These are phyloP conservation scores for Tolypocladium paradoxum DNA, from an alignment of 2,329 filamentous ascomycete genomes.

Conservation along the genomic window DNA sequence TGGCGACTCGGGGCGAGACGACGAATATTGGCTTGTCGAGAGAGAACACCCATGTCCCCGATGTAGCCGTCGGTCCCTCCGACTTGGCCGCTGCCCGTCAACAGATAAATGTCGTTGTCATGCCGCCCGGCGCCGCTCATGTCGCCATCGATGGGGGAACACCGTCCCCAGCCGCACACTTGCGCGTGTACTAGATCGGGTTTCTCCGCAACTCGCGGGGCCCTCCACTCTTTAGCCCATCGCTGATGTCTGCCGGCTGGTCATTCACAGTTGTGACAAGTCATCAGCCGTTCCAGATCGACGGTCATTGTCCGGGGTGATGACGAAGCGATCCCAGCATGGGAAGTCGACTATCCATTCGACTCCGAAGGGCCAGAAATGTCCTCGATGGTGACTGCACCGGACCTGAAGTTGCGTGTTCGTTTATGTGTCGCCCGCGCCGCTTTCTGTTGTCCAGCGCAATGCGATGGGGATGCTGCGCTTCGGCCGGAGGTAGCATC, in stretches of 20 bases:
- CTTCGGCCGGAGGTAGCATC: background rate
- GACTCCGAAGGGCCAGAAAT: background rate
- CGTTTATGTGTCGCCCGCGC: background rate
- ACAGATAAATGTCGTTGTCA: background rate
- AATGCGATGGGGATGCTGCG: background rate
- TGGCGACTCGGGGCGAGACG: background rate
- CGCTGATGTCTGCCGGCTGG: background rate
- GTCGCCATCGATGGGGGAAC: no score
- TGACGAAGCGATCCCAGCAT: background rate
- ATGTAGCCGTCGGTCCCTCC: background rate
- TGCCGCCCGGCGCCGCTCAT: background rate
- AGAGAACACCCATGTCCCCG: background rate
- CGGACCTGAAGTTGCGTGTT: background rate
- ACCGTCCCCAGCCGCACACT: no score
- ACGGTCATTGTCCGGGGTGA: background rate
- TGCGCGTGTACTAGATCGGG: no score
- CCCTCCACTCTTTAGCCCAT: background rate
- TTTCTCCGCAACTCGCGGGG: background rate
- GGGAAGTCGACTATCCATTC: background rate
- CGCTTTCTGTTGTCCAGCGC: background rate
- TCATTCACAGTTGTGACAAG: background rate
- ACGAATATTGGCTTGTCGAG: background rate
- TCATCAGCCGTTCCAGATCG: background rate
- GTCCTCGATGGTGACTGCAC: background rate
- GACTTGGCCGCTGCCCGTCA: background rate